Evolutionary conservation across 371 early-diverging fungal species (phyloP).

Genomic region (Actinomortierella wolfii): DNA sequence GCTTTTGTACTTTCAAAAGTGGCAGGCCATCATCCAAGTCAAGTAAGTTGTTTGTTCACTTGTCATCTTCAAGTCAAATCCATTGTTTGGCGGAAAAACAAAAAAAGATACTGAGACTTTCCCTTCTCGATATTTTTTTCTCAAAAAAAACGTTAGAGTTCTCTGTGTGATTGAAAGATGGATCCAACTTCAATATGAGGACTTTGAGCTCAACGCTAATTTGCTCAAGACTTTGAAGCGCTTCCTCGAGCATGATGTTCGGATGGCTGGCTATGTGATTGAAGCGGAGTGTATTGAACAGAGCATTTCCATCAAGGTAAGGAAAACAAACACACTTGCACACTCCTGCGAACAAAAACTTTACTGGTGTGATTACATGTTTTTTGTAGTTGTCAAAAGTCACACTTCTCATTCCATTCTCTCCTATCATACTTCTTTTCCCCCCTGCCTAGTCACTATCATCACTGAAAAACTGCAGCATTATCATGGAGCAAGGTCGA

Average conservation of each 20-base stretch:
- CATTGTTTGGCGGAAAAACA: background rate
- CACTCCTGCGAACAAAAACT: constrained; percentile 5
- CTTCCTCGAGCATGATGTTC: constrained; percentile 49
- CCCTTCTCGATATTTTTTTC: background rate
- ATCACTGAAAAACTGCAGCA: constrained; percentile 40
- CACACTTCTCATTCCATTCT: no score
- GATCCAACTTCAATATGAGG: constrained; percentile 62
- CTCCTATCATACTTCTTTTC: no score
- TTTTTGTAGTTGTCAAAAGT: background rate
- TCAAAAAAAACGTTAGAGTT: constrained; percentile 47
- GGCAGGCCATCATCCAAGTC: constrained; percentile 67
- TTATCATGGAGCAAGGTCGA: constrained; percentile 44
- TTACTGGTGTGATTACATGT: background rate
- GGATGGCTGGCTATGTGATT: constrained; percentile 39
- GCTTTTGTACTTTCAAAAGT: constrained; percentile 57
- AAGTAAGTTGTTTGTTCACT: constrained; percentile 50
- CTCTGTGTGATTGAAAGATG: constrained; percentile 65
- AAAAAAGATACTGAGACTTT: background rate
- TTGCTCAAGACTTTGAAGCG: constrained; percentile 46
- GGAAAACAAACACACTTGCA: background rate
- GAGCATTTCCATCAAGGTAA: constrained; percentile 43
- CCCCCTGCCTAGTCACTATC: constrained; percentile 36
- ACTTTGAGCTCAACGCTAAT: constrained; percentile 54
- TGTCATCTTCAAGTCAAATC: background rate
- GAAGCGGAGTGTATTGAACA: constrained; percentile 49